These are phyloP conservation scores for Chlamydomonas incerta DNA, from an alignment of 139 green algal genomes.

Conservation along the genomic window DNA sequence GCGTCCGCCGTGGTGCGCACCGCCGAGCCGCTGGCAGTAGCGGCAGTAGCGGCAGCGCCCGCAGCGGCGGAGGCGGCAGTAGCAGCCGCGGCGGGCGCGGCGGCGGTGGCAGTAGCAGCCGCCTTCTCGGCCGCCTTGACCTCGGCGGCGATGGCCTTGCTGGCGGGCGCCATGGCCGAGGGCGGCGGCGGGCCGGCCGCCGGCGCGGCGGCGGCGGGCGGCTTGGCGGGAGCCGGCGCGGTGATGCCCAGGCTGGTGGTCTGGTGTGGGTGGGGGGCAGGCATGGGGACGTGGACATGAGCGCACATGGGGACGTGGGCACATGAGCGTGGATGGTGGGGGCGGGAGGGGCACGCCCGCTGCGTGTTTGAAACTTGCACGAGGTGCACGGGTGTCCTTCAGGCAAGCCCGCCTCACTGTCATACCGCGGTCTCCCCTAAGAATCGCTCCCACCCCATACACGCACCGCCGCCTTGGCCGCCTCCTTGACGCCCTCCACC, in stretches of 20 bases:
- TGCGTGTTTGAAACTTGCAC: neutral
- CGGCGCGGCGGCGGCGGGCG: neutral
- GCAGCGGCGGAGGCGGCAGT: neutral
- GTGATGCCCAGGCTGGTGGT: neutral
- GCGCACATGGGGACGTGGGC: too few species aligned
- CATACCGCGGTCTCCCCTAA: neutral
- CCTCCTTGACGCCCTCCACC: neutral
- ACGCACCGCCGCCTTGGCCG: constrained; percentile 20
- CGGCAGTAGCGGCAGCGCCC: neutral
- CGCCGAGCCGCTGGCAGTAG: neutral
- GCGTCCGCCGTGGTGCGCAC: neutral
- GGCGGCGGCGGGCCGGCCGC: neutral
- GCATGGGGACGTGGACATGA: neutral
- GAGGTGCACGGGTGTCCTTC: neutral
- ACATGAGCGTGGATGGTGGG: too few species aligned
- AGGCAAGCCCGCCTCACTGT: neutral
- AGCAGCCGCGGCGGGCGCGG: neutral
- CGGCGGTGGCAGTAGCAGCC: neutral
- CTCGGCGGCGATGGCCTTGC: constrained; percentile 22
- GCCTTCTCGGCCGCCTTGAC: neutral
- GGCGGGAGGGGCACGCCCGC: too few species aligned
- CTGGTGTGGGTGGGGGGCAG: neutral
- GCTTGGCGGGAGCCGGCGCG: neutral
- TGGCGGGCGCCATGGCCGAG: constrained; percentile 22
- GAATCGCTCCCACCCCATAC: too few species aligned